These are phyloP conservation scores for Auricularia cornea DNA, from an alignment of 768 basidiomycete genomes.

Conservation along the genomic window DNA sequence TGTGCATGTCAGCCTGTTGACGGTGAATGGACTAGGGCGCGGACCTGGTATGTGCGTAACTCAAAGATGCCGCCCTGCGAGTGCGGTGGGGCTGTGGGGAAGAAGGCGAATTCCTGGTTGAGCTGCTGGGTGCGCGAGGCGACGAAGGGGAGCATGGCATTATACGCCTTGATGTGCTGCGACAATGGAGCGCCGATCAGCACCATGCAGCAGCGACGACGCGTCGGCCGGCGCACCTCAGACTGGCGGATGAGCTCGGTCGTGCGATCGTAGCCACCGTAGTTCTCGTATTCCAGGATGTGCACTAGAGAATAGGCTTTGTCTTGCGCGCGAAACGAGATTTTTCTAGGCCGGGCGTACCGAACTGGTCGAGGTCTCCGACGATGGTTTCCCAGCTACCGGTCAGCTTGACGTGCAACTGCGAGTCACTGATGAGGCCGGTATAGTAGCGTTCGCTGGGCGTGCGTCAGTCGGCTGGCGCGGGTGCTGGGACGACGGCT, in stretches of 20 bases:
- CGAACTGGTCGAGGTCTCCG: constrained; percentile 83
- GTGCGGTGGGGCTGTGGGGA: constrained; percentile 83
- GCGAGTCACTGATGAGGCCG: constrained; percentile 63
- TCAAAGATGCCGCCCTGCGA: constrained; percentile 90
- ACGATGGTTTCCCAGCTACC: constrained; percentile 91
- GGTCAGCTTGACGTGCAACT: constrained; percentile 76
- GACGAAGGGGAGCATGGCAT: constrained; percentile 70
- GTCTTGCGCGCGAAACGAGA: background rate
- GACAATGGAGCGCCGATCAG: too few species aligned
- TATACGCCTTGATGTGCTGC: constrained; percentile 60
- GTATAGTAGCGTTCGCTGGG: constrained; percentile 76
- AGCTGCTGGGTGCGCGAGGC: constrained; percentile 67
- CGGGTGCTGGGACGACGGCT: too few species aligned
- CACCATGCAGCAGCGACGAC: background rate
- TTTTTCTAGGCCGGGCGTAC: constrained; percentile 19
- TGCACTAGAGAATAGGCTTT: constrained; percentile 31
- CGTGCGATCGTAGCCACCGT: constrained; percentile 79
- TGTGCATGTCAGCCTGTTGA: background rate
- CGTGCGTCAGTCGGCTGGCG: constrained; percentile 9
- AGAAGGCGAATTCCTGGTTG: constrained; percentile 91
- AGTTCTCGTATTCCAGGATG: constrained; percentile 92
- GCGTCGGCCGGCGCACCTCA: constrained; percentile 38
- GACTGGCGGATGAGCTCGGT: constrained; percentile 53
- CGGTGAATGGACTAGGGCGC: constrained; percentile 5
- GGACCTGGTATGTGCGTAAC: constrained; percentile 68